Percentiles rank a stretch among this genome's conserved stretches.
Conservation (phyloP, 148 eudicot species). For the Heliosperma pusillum region DNA sequence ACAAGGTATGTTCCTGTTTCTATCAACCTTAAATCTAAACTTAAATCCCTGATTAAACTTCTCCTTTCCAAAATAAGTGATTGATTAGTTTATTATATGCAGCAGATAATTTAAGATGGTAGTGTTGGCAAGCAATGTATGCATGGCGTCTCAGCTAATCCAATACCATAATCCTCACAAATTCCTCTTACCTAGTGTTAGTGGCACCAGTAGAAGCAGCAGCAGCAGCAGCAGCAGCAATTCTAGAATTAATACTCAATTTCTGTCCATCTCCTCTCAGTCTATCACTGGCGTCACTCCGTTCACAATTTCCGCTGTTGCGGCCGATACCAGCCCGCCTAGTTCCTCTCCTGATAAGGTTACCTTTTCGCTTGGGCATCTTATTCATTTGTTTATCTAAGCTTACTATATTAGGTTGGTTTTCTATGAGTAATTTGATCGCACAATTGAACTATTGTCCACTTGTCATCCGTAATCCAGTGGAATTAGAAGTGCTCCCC, state of each 20-base stretch:
- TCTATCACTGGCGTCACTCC: not conserved
- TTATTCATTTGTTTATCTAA: too few species aligned
- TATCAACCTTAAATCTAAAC: not conserved
- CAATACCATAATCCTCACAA: slow-evolving; percentile 15
- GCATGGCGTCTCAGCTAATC: slow-evolving; percentile 6
- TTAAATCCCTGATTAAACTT: not conserved
- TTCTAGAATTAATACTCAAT: not conserved
- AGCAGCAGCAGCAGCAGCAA: too few species aligned
- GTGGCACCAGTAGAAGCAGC: not conserved
- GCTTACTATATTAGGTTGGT: too few species aligned
- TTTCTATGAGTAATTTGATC: too few species aligned
- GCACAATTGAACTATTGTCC: too few species aligned
- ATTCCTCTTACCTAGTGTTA: not conserved
- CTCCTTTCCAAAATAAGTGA: not conserved
- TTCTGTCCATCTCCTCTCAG: slow-evolving; percentile 15
- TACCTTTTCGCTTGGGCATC: not conserved
- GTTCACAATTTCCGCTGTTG: slow-evolving; percentile 24
- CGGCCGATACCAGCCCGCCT: slow-evolving; percentile 33
- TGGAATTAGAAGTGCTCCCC: too few species aligned
- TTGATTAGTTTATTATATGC: not conserved
- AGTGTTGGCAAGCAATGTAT: slow-evolving; percentile 26
- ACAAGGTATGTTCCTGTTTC: not conserved
- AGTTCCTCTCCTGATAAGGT: slow-evolving; percentile 39
- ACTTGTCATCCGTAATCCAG: too few species aligned
- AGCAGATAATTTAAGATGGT: slow-evolving; percentile 22